phyloP scores from a whole-genome alignment of 768 basidiomycete genomes.

The Kwoniella pini region DNA sequence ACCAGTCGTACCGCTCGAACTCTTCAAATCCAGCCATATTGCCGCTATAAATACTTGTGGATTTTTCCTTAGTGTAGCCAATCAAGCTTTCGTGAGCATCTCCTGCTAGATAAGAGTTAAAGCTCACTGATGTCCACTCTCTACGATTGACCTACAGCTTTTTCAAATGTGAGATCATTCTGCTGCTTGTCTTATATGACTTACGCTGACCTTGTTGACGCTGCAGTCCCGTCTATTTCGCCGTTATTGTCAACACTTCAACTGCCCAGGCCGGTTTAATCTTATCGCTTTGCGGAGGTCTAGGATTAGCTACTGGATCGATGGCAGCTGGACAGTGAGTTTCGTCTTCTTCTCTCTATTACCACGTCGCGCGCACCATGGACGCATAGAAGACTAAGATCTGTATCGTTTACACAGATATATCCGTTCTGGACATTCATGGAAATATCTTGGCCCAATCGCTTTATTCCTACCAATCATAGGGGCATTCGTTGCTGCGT shows the following conservation, averaged over 20 bases:
- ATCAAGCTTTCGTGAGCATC: slow-evolving; percentile 49
- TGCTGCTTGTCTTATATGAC: background rate
- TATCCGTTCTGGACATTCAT: slow-evolving; percentile 45
- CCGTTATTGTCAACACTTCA: slow-evolving; percentile 48
- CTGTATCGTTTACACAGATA: slow-evolving; percentile 22
- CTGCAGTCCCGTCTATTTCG: slow-evolving; percentile 50
- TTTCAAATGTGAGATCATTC: slow-evolving; percentile 9
- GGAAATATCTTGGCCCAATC: slow-evolving; percentile 35
- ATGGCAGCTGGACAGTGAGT: slow-evolving; percentile 50
- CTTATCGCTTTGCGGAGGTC: slow-evolving; percentile 45
- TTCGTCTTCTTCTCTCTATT: background rate
- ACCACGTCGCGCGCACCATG: no score
- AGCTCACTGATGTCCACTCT: background rate
- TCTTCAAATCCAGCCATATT: slow-evolving; percentile 43
- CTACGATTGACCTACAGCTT: background rate
- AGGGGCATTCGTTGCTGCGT: slow-evolving; percentile 34
- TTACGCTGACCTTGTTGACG: slow-evolving; percentile 3
- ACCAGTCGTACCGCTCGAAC: slow-evolving; percentile 44
- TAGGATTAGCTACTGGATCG: slow-evolving; percentile 49
- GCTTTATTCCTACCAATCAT: slow-evolving; percentile 41
- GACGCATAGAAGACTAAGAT: no score
- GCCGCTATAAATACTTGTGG: slow-evolving; percentile 42
- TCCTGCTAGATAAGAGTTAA: background rate
- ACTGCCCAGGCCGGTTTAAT: slow-evolving; percentile 49
- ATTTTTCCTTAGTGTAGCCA: slow-evolving; percentile 45